Percentiles rank a stretch among this genome's conserved stretches.
Evolutionary conservation across 352 stramenopile genomes (phyloP).

Genomic region (Globisporangium nunn): DNA sequence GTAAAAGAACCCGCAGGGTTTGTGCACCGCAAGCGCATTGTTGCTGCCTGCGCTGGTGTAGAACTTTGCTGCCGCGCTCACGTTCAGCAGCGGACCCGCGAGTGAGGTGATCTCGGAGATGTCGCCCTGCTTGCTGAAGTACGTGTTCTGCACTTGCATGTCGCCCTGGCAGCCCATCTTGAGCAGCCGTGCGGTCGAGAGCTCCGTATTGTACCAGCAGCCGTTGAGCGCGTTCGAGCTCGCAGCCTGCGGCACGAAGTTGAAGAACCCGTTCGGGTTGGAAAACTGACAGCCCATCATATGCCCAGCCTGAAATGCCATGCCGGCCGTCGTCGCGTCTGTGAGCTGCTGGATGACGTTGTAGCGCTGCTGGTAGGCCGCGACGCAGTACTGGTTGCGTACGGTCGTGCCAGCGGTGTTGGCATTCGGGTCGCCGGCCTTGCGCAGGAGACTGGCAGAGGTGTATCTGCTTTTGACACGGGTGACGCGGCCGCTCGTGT

Average conservation of each 20-base stretch:
- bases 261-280: conserved; percentile 30
- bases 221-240: conserved; percentile 30
- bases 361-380: conserved; percentile 23
- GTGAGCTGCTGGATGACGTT: conserved; percentile 23
- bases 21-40: conserved; percentile 14
- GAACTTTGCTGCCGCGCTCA: conserved; percentile 9
- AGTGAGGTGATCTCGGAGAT: conserved; percentile 17
- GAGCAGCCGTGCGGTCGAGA: conserved; percentile 20
- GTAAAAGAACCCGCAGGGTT: conserved; percentile 25
- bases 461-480: conserved; percentile 13
- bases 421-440: conserved; percentile 13
- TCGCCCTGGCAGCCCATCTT: conserved; percentile 26
- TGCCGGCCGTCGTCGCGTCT: conserved; percentile 14
- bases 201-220: conserved; percentile 32
- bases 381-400: conserved; percentile 26
- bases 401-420: conserved; percentile 18
- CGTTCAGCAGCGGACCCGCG: conserved; percentile 16
- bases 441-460: conserved; percentile 22
- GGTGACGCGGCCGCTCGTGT: conserved; percentile 16
- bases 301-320: conserved; percentile 26
- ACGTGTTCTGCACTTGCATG: conserved; percentile 17
- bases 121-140: conserved; percentile 16
- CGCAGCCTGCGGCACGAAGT: conserved; percentile 26
- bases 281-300: conserved; percentile 28
- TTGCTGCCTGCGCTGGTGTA: conserved; percentile 21